Evolutionary conservation across 2,329 filamentous ascomycete species (phyloP).

Genomic region (Sporothrix humicola): DNA sequence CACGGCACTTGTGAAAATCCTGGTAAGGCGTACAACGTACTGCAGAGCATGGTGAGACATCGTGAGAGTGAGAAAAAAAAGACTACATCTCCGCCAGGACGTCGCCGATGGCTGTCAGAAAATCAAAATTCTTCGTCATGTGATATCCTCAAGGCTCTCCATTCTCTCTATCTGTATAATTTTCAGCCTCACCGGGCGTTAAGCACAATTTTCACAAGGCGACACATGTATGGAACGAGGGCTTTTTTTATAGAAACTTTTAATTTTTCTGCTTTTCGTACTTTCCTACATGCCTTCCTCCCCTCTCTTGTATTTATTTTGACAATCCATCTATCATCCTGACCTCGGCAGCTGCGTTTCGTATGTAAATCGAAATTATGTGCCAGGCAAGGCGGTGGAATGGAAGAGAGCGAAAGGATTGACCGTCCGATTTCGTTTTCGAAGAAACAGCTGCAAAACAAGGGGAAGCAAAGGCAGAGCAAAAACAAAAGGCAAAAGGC

Average conservation of each 20-base stretch:
- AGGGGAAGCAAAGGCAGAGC: no score
- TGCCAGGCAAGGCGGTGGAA: not conserved
- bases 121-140: no score
- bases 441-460: slow-evolving; percentile 2
- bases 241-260: not conserved
- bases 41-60: no score
- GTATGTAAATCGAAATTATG: not conserved
- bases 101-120: no score
- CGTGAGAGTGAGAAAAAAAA: no score
- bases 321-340: not conserved
- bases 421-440: slow-evolving; percentile 12
- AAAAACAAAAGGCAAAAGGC: not conserved
- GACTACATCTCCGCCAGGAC: no score
- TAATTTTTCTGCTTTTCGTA: slow-evolving; percentile 1
- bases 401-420: not conserved
- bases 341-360: not conserved
- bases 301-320: not conserved
- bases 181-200: no score
- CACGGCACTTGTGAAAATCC: no score
- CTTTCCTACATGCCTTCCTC: not conserved
- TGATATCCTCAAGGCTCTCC: no score
- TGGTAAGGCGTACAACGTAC: no score
- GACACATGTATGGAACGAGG: not conserved
- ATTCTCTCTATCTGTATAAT: no score
- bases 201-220: no score